phyloP scores from a whole-genome alignment of 2,329 filamentous ascomycete species.

The Neurospora sp. region DNA sequence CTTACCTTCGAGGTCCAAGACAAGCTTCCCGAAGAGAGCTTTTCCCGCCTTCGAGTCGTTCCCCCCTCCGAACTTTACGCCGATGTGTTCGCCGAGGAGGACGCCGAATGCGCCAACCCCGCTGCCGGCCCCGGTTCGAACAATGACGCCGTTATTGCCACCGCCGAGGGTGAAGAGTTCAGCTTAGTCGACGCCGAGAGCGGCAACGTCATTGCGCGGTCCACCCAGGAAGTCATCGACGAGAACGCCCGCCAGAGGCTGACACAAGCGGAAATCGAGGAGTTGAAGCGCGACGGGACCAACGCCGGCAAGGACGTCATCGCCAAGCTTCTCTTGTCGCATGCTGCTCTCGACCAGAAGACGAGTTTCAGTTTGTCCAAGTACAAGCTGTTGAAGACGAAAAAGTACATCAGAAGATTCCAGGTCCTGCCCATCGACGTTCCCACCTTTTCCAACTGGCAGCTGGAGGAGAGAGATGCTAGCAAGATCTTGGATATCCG shows the following conservation, averaged over 20 bases:
- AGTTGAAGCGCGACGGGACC: slow-evolving; percentile 60
- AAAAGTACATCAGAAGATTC: slow-evolving; percentile 86
- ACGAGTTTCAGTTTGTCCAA: slow-evolving; percentile 89
- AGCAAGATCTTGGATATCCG: slow-evolving; percentile 75
- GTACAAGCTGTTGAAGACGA: slow-evolving; percentile 88
- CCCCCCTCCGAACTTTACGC: slow-evolving; percentile 74
- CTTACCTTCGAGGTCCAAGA: slow-evolving; percentile 86
- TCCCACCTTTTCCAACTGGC: slow-evolving; percentile 61
- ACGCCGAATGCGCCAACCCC: slow-evolving; percentile 20
- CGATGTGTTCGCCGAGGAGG: slow-evolving; percentile 51
- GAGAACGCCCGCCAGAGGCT: slow-evolving; percentile 63
- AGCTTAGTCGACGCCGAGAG: slow-evolving; percentile 35
- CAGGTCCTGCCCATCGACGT: slow-evolving; percentile 78
- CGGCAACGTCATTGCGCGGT: slow-evolving; percentile 41
- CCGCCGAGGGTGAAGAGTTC: slow-evolving; percentile 33
- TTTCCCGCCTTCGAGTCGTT: slow-evolving; percentile 65
- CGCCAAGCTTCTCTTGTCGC: slow-evolving; percentile 82
- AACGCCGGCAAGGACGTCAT: slow-evolving; percentile 83
- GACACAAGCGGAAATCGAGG: slow-evolving; percentile 65
- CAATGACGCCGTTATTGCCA: slow-evolving; percentile 29
- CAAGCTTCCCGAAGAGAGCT: slow-evolving; percentile 50
- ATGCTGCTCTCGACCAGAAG: slow-evolving; percentile 86
- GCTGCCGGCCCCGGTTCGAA: slow-evolving; percentile 27
- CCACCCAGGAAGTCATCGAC: slow-evolving; percentile 50
- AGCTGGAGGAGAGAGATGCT: slow-evolving; percentile 71